phyloP scores from a whole-genome alignment of 2,329 filamentous ascomycete genomes.

The Didymella pinodella region DNA sequence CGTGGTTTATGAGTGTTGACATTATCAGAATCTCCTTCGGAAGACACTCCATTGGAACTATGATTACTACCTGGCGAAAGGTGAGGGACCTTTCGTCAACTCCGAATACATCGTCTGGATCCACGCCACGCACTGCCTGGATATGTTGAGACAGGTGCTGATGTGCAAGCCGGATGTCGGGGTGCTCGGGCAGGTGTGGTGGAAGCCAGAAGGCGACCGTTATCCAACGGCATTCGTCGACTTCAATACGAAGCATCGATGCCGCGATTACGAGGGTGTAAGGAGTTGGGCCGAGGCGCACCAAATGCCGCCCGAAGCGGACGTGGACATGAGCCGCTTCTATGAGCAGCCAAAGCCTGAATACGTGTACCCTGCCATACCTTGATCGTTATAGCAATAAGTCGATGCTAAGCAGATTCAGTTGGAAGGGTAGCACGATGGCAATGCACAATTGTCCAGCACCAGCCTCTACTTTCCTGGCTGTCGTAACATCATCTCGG shows the following conservation, averaged over 20 bases:
- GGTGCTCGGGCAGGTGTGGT: constrained; percentile 69
- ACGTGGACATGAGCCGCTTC: constrained; percentile 53
- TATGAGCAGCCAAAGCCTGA: constrained; percentile 52
- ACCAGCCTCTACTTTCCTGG: constrained; percentile 6
- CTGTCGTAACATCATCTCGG: neutral
- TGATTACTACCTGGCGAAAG: constrained; percentile 62
- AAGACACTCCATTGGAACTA: constrained; percentile 68
- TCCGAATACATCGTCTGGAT: constrained; percentile 62
- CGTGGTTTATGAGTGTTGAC: constrained; percentile 19
- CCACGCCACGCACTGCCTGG: constrained; percentile 68
- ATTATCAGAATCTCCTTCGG: constrained; percentile 63
- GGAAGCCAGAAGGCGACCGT: constrained; percentile 50
- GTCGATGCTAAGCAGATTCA: constrained; percentile 20
- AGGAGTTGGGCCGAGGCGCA: constrained; percentile 62
- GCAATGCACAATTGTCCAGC: constrained; percentile 11
- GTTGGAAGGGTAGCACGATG: constrained; percentile 10
- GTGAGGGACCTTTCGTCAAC: constrained; percentile 64
- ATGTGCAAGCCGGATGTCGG: constrained; percentile 70
- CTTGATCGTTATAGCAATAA: constrained; percentile 24
- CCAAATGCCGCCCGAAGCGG: constrained; percentile 56
- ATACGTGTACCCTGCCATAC: constrained; percentile 42
- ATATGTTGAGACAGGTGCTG: constrained; percentile 67
- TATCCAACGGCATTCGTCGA: constrained; percentile 65
- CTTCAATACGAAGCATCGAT: constrained; percentile 68
- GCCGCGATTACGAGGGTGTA: constrained; percentile 65